Evolutionary conservation across 2,329 filamentous ascomycete species (phyloP), one percentile per base, ranked within the genome.

Genomic region (Blumeriella jaapii): DNA sequence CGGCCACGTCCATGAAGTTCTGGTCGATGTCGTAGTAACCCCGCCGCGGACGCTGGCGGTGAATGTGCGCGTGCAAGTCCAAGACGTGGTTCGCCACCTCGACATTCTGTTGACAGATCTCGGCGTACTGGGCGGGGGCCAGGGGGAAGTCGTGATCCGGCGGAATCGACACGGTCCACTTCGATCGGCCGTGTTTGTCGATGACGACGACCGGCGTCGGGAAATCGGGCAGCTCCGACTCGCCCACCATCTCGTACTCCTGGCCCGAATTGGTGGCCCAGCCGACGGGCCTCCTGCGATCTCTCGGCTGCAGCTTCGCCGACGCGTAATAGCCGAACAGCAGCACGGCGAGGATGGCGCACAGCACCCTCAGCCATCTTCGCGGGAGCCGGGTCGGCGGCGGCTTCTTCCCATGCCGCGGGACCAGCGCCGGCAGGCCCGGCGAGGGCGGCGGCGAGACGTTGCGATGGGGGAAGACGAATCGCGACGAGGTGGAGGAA

Each of bases 131-230:
- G 7, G 67, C 58, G 13, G 71, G 68, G 0, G 65, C 58, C 2
- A 91, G 57, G 1, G 84, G 84, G 41, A 89, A 89, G 3, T 65
- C 62, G 29, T 68, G 63, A 38, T 67, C 67, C 5, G 68, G 63
- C 1, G 84, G 84, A 23, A 93, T 86, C 1, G 74, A 85, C 8
- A 93, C 71, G 0, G 84, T 91, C 85, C 85, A 93, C 54, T 71
- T 78, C 8, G 74, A 64, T 33, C 67, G 69, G 3, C 79, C 80
- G 28, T 65, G 63, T 16, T 63, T 60, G 57, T 86, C 81, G 10
- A 68, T 71, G 29, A 87, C 65, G 5, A 83, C 67, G 13, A 91
- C 67, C 0, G 82, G 80, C 0, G 78, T 80, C 0, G 83, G 78
- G 42, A 82, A 75, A 17, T 78, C 68, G 0, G 82, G 82, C n/a